Evolutionary conservation across 257 asterid genomes (phyloP), one percentile per base, ranked within the genome.

Genomic region (Plantago elongata): DNA sequence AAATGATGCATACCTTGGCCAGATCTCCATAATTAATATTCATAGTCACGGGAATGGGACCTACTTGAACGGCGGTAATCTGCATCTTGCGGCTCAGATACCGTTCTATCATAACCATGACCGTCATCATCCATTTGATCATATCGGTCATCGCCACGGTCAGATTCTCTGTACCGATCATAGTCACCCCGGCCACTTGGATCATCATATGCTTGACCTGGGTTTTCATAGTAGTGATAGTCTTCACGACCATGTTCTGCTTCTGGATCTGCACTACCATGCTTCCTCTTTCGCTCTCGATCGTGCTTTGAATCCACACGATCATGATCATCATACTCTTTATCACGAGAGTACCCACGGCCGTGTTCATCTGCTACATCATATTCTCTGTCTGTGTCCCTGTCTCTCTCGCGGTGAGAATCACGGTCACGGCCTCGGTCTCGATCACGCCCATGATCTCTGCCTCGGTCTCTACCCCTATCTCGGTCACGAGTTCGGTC

Each of bases 61-160:
- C 95, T 72, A 38, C 82, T 87, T 5, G 88, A 79, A 18, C 78
- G 82, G 42, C 68, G 64, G 70, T 81, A 64, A 11, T 81, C 89
- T 58, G 69, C 79, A 64, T 77, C 97, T 43, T 70, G 74, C 12
- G 79, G 69, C 75, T 84, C 85, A 22, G 91, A 68, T 34, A 81
- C 75, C 13, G 69, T 79, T 46, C 77, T 79, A 49, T 82, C 94
- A 72, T 78, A 85, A 15, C 83, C 88, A 72, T 83, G 82, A 44
- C 71, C 79, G 38, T 85, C 96, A 45, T 82, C 96, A 9, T 88
- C 95, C 96, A 82, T 80, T 64, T 76, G 90, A 66, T 85, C 88
- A 68, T 90, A 83, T 11, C 82, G 78, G 57, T 81, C 97, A 66
- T 56, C 74, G 27, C 73, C 83, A 52, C 77, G 80, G 57, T 74